Base-by-base conservation (phyloP, 192 early-diverging fungal genomes). In the Coemansia sp. region DNA sequence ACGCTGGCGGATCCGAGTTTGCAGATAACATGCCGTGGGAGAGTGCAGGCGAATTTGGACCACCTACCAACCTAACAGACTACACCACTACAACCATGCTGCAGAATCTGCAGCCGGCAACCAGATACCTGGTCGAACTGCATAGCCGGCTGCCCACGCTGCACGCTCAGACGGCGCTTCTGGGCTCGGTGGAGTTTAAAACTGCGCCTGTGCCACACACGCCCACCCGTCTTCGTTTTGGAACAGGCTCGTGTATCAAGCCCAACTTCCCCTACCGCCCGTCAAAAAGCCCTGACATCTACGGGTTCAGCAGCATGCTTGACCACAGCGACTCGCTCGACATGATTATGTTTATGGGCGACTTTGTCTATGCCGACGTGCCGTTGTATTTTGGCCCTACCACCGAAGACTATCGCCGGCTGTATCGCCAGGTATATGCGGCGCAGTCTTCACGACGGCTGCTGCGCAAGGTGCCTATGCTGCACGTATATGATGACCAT, bases 401-500 rank as follows among this genome's bases (percentile, higher is more conserved):
- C 15, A 15, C 61, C 21, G 75, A 67, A 11, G 67, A 69, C 56
- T 81, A 78, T 40, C 71, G 75, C 38, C 50, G 75, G 3, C 71
- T 77, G 6, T 81, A 81, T 41, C 63, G 71, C 45, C 67, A 71
- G 34, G 71, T 77, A 23, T 78, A 75, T 47, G 48, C 52, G 43
- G 62, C 67, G 8, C 51, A 50, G 36, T 77, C 76, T 12, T 42
- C 80, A 10, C 60, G 50, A 6, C 47, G 55, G 11, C 62, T 71
- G 15, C 5, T 73, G 55, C 49, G 59, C 53, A 58, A 56, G 16
- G 59, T 78, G 20, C 75, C 80, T 14, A 75, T 62, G 66, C 41
- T 74, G 9, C 69, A 78, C 40, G 65, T 78, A 5, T 81, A 81
- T 44, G 80, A 81, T 56, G 80, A 81, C 64, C 80, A 81, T 37